Evolutionary conservation across 192 early-diverging fungal genomes (phyloP), one percentile per base, ranked within the genome.

Genomic region (Coemansia sp.): DNA sequence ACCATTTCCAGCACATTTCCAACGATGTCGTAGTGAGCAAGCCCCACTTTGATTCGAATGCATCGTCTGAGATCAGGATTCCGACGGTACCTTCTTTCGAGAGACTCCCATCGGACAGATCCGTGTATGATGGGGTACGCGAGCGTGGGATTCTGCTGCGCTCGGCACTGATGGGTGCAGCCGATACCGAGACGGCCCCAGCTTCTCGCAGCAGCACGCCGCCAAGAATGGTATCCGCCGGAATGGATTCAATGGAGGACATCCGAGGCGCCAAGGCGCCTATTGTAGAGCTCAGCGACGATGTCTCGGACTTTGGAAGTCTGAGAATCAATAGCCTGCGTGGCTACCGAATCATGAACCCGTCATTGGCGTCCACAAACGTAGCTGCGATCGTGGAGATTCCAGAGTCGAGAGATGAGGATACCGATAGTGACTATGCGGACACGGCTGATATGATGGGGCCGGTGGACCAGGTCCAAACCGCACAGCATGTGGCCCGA

Each of bases 71-170:
- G 9, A 60, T 17, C 45, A 49, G 22, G 38, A 25, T 43, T 5
- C 13, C 19, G 19, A 14, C 19, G 16, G 6, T 62, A 40, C 43
- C 38, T 22, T 61, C 57, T 39, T 38, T 59, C 5, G 57, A 59
- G 57, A 32, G 57, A 5, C 40, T 59, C 16, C 57, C 57, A 10
- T 42, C 58, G 5, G 69, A 75, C 12, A 65, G 69, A 4, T 69
- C 69, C n/a, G 70, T 75, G 11, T 80, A 75, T 43, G 69, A 72
- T 10, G 67, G 78, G 25, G 73, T 80, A 25, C 72, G 78, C n/a
- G 78, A 80, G 9, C 72, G 78, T n/a, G 78, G 78, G 0, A 80
- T 80, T 51, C 60, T 80, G 43, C 66, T 80, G 19, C 72, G 78
- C n/a, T 80, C 78, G 5, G 78, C 72, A 11, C 42, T 80, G 53